Conservation (phyloP, 768 basidiomycete species). For the Porphyrellus cyaneotinctus region DNA sequence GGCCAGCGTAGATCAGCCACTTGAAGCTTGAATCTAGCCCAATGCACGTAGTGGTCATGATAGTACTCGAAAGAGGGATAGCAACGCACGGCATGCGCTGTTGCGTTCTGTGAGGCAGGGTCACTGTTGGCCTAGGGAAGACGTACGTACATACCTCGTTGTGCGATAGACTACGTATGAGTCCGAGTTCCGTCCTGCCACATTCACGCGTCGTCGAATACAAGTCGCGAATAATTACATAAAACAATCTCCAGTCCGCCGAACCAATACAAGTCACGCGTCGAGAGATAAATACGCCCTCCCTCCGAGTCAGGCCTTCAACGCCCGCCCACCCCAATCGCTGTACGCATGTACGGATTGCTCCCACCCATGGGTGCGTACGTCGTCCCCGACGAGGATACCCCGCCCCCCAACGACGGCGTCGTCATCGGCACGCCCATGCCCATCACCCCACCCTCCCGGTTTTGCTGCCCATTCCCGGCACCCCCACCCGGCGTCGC, state of each 20-base stretch:
- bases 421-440: slow-evolving; percentile 41
- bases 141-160: no score
- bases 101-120: no score
- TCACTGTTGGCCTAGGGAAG: no score
- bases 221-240: slow-evolving; percentile 31
- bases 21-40: no score
- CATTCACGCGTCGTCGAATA: slow-evolving; percentile 12
- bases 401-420: slow-evolving; percentile 35
- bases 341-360: slow-evolving; percentile 63
- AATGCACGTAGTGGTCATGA: no score
- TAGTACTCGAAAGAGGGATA: no score
- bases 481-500: slow-evolving; percentile 45
- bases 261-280: slow-evolving; percentile 12
- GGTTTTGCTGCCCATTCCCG: slow-evolving; percentile 26
- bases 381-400: slow-evolving; percentile 48
- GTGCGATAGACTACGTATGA: no score
- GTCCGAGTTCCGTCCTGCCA: no score
- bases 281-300: slow-evolving; percentile 18
- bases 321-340: slow-evolving; percentile 51
- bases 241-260: slow-evolving; percentile 18
- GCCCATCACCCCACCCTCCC: slow-evolving; percentile 44
- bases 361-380: slow-evolving; percentile 58
- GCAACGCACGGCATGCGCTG: no score
- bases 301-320: slow-evolving; percentile 27
- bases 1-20: no score